A percentile compares a stretch with the other conserved stretches of the same genome.
Evolutionary conservation across 1,284 basidiomycete genomes (phyloP).

Genomic region (Leccinum pseudoinsigne): DNA sequence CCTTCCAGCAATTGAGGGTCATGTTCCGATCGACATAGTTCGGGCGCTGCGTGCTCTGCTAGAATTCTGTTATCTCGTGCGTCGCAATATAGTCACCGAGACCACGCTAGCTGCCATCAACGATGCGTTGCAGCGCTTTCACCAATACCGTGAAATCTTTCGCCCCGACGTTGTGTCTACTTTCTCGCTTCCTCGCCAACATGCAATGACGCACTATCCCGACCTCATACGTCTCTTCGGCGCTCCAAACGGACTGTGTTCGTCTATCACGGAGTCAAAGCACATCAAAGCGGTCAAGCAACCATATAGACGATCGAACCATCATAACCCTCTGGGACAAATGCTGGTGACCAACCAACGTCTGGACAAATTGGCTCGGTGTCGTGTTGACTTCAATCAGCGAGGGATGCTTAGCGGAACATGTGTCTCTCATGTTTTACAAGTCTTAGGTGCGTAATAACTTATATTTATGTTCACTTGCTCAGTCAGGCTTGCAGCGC

Average conservation of each 20-base stretch:
- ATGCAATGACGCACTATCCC: background rate
- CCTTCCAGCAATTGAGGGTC: background rate
- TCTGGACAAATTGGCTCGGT: background rate
- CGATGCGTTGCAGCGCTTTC: background rate
- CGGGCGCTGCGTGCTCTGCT: background rate
- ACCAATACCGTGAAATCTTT: background rate
- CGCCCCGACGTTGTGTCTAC: background rate
- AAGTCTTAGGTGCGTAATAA: background rate
- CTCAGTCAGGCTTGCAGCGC: background rate
- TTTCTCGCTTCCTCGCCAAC: background rate
- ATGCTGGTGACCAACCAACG: background rate
- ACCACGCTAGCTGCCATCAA: background rate
- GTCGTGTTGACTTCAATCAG: background rate
- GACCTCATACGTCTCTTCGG: background rate
- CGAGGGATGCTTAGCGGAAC: background rate
- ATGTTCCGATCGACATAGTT: background rate
- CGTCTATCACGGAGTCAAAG: background rate
- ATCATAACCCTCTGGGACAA: background rate
- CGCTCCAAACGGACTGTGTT: background rate
- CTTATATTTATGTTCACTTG: background rate
- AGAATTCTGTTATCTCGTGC: background rate
- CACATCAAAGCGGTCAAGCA: background rate
- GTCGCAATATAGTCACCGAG: background rate
- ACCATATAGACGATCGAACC: background rate
- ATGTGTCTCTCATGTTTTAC: background rate